phyloP scores from a whole-genome alignment of 2,329 filamentous ascomycete genomes.

The Rhexocercosporidium sp. region DNA sequence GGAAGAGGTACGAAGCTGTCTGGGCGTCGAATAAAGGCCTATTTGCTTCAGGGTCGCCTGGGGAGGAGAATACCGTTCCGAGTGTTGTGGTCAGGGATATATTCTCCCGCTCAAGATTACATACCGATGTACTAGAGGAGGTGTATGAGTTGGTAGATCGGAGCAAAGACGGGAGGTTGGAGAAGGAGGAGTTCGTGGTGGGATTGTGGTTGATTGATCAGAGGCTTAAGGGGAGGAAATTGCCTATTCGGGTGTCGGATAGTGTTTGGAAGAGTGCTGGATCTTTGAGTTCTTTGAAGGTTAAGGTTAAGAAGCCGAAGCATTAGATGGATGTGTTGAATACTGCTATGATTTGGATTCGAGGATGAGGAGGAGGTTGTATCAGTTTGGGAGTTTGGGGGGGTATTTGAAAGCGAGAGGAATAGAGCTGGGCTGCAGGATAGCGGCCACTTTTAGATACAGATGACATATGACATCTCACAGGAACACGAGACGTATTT shows the following conservation, averaged over 20 bases:
- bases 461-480: background rate
- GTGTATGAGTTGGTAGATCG: conserved; percentile 79
- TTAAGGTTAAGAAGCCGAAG: conserved; percentile 25
- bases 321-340: background rate
- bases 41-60: conserved; percentile 42
- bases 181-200: conserved; percentile 77
- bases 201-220: conserved; percentile 85
- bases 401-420: background rate
- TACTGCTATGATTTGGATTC: background rate
- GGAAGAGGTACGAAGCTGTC: conserved; percentile 82
- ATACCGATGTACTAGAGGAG: conserved; percentile 70
- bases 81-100: conserved; percentile 76
- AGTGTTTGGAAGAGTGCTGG: conserved; percentile 78
- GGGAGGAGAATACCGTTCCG: conserved; percentile 57
- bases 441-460: background rate
- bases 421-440: background rate
- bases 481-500: background rate
- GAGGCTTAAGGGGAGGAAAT: conserved; percentile 77
- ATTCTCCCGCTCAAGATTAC: conserved; percentile 74
- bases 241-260: conserved; percentile 71
- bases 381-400: background rate
- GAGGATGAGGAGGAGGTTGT: background rate
- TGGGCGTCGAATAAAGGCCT: conserved; percentile 82
- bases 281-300: conserved; percentile 45
- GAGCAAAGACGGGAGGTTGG: conserved; percentile 58